phyloP scores from a whole-genome alignment of 164 flowering plant genomes.

The Chimonanthus salicifolius region DNA sequence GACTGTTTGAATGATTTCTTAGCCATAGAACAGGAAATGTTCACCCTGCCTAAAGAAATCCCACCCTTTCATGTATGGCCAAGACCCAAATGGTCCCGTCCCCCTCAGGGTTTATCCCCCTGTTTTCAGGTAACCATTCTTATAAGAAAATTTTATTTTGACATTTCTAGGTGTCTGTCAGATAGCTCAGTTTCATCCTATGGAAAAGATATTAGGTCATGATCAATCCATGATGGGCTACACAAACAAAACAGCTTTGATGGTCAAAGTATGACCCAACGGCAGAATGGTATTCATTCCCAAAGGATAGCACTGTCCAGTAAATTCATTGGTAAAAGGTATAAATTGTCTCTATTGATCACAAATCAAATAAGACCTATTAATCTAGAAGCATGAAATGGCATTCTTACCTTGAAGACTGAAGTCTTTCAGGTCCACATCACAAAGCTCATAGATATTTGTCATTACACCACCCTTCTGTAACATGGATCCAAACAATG shows the following conservation, averaged over 20 bases:
- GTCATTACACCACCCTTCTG: conserved; percentile 80
- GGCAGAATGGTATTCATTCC: background rate
- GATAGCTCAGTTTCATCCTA: background rate
- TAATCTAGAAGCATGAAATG: background rate
- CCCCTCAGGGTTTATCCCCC: background rate
- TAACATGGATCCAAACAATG: conserved; percentile 71
- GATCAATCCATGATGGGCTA: background rate
- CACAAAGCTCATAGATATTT: conserved; percentile 88
- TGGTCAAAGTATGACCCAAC: background rate
- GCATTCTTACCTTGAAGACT: conserved; percentile 69
- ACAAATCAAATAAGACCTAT: background rate
- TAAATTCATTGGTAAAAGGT: no score
- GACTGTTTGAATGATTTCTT: background rate
- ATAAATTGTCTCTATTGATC: background rate
- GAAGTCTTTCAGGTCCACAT: conserved; percentile 95
- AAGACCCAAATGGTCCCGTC: background rate
- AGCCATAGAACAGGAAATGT: background rate
- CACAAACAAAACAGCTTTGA: background rate
- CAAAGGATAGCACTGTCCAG: background rate
- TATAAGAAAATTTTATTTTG: no score
- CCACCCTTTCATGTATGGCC: background rate
- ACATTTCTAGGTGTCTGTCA: no score
- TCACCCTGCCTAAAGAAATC: background rate
- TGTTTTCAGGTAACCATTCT: background rate
- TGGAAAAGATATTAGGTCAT: no score